Percentiles rank a stretch among this genome's conserved stretches.
These are phyloP conservation scores for Fraxinus americana DNA, from an alignment of 257 asterid species.

Conservation along the genomic window DNA sequence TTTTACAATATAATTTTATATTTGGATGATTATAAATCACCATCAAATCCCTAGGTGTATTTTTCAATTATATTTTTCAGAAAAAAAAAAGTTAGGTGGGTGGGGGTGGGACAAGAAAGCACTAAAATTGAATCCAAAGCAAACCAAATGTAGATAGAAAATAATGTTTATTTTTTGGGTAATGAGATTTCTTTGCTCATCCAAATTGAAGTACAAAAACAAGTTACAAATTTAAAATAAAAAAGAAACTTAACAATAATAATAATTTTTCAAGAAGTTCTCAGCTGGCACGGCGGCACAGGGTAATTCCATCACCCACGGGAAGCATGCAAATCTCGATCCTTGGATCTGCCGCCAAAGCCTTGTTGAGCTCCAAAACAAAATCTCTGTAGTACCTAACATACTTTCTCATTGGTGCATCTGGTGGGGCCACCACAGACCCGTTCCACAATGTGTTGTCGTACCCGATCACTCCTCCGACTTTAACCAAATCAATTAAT, in stretches of 20 bases:
- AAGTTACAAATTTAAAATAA: background rate
- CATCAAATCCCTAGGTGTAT: too few relatives aligned
- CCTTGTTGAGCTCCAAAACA: conserved; percentile 84
- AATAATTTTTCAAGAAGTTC: background rate
- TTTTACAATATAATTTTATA: too few relatives aligned
- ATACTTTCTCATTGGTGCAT: conserved; percentile 83
- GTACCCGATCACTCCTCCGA: conserved; percentile 85
- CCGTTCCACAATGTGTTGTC: conserved; percentile 96
- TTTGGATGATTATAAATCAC: too few relatives aligned
- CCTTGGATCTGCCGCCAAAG: conserved; percentile 84
- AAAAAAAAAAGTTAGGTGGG: too few relatives aligned
- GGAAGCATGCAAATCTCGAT: conserved; percentile 91
- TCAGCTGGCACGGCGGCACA: conserved; percentile 85
- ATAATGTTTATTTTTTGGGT: background rate
- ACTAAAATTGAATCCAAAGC: too few relatives aligned
- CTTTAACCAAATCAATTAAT: conserved; percentile 68
- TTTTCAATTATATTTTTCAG: too few relatives aligned
- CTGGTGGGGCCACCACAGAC: conserved; percentile 83
- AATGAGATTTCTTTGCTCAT: background rate
- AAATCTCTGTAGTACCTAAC: conserved; percentile 74
- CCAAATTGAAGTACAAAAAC: background rate
- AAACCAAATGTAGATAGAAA: too few relatives aligned
- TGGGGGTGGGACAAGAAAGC: too few relatives aligned
- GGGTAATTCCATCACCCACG: conserved; percentile 91
- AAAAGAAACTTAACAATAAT: background rate